A percentile compares a stretch with the other conserved stretches of the same genome.
Conservation (phyloP, 2,329 filamentous ascomycete genomes). For the Lasiodiplodia theobromae region DNA sequence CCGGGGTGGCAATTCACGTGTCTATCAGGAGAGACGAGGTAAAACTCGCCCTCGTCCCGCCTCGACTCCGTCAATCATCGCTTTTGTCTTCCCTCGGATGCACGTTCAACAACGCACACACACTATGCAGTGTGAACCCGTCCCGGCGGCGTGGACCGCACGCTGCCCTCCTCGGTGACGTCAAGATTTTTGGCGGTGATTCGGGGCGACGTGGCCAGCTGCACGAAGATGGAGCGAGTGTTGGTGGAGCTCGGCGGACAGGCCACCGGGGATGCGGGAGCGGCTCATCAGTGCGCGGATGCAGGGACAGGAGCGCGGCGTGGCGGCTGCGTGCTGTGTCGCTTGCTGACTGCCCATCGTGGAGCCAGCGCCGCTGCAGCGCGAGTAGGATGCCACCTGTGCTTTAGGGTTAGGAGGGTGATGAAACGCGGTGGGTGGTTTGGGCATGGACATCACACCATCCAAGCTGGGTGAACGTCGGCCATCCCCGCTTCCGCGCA, state of each 20-base stretch:
- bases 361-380: slow-evolving; percentile 12
- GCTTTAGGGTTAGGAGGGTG: slow-evolving; percentile 9
- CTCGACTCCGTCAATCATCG: slow-evolving; percentile 2
- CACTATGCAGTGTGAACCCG: not conserved
- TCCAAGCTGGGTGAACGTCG: not conserved
- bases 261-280: slow-evolving; percentile 23
- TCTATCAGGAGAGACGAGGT: slow-evolving; percentile 25
- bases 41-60: slow-evolving; percentile 16
- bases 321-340: not conserved
- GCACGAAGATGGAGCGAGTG: slow-evolving; percentile 3
- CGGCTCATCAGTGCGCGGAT: slow-evolving; percentile 10
- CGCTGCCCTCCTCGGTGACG: not conserved
- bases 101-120: not conserved
- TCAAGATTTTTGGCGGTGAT: slow-evolving; percentile 17
- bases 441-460: not conserved
- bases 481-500: not conserved
- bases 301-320: not conserved
- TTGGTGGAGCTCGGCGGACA: slow-evolving; percentile 4
- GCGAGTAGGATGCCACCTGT: not conserved
- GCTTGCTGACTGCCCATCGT: not conserved
- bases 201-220: slow-evolving; percentile 16
- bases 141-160: not conserved
- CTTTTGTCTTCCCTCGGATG: not conserved
- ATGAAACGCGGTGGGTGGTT: slow-evolving; percentile 5
- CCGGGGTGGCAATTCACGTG: slow-evolving; percentile 21